Base-by-base conservation (phyloP, 495 filamentous ascomycete species). In the Neurospora intermedia region DNA sequence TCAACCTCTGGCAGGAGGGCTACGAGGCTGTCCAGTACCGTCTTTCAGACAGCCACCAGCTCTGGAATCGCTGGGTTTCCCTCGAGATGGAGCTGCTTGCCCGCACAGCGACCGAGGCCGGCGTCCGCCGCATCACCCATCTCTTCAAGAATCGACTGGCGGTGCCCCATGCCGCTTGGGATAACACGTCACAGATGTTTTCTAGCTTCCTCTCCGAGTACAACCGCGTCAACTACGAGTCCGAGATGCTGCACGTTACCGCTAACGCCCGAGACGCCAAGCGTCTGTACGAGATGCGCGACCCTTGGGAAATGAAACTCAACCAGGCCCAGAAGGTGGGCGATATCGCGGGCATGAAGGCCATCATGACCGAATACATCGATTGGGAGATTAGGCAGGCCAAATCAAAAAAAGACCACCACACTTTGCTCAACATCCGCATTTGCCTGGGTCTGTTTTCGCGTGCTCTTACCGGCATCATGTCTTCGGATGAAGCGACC, bases 31-130 rank as follows among this genome's bases (percentile, higher is more conserved):
- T 93, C 16, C 88, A 91, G 77, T 93, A 91, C 83, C 90, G 92
- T 76, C 87, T 98, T 73, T 87, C 90, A 77, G 93, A 97, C 78
- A 97, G 94, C 82, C 88, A 96, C 76, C 76, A 90, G 69, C 86
- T 98, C n/a, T 99, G 94, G 94, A 89, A 97, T 78, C 90, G 89
- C 73, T 94, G 83, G 93, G 92, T 85, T 74, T 92, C 75, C 73
- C 85, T 85, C 76, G 85, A 85, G 78, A 82, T 85, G 79, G 85
- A 86, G 77, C 83, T 86, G 80, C 82, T 87, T 46, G 83, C 86
- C n/a, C 86, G 83, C 69, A 83, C 83, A 3, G 84, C 87, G 15
- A 86, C 85, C 5, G 82, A 84, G 69, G 85, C 90, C 18, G 89
- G 88, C 72, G 83, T 94, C 42, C 86, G 86, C 69, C 85, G 89